Percentiles rank a stretch among this genome's conserved stretches.
Evolutionary conservation across 495 filamentous ascomycete genomes (phyloP).

Genomic region (Penicillium bialowiezense): DNA sequence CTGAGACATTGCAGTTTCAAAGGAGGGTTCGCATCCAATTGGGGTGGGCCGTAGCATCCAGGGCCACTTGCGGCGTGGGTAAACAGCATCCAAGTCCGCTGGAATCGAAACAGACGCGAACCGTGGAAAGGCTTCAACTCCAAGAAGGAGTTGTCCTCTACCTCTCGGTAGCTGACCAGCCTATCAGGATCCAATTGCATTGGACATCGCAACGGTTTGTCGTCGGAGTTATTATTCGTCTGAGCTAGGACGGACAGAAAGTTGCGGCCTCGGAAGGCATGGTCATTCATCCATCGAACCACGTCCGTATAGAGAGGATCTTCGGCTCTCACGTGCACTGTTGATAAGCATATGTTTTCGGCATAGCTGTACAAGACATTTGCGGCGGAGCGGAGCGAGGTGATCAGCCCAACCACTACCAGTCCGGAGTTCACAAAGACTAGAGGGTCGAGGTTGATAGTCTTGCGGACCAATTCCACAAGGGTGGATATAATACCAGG

Average conservation of each 20-base stretch:
- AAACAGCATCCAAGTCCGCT: constrained; percentile 4
- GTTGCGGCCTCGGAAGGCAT: constrained; percentile 1
- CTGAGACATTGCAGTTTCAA: not conserved
- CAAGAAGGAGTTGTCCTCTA: not conserved
- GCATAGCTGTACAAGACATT: not conserved
- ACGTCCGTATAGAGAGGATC: constrained; percentile 3
- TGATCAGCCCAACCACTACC: not conserved
- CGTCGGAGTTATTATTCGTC: constrained; percentile 1
- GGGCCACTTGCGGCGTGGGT: not conserved
- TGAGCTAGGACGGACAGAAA: constrained; percentile 6
- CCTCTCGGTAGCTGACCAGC: constrained; percentile 2
- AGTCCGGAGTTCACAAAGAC: not conserved
- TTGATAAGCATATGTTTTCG: constrained; percentile 6
- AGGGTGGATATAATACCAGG: not conserved
- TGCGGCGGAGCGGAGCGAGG: constrained; percentile 2
- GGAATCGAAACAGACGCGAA: constrained; percentile 3
- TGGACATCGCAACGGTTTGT: not conserved
- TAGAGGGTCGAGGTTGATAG: not conserved
- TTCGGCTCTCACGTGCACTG: constrained; percentile 5
- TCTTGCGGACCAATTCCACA: not conserved
- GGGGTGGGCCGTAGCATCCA: not conserved
- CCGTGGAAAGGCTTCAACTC: constrained; percentile 8
- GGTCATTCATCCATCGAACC: constrained; percentile 8
- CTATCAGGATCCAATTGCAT: not conserved
- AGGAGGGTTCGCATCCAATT: not conserved